Evolutionary conservation across 2,329 filamentous ascomycete genomes (phyloP).

Genomic region (Ilyonectria sp.): DNA sequence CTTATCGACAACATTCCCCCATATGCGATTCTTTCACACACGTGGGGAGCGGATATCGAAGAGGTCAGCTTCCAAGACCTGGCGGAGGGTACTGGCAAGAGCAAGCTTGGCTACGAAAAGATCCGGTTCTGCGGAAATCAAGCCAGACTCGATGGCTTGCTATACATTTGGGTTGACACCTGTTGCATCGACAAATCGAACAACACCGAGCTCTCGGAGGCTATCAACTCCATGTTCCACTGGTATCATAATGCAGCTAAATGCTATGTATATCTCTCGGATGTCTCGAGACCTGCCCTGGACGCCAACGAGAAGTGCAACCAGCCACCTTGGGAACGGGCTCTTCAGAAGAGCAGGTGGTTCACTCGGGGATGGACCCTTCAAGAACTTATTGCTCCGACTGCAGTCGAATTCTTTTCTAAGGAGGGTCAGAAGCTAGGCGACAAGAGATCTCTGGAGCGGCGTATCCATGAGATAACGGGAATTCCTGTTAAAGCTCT

Average conservation of each 20-base stretch:
- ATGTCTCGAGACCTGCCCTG: too few relatives aligned
- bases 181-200: constrained; percentile 40
- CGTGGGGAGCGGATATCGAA: constrained; percentile 35
- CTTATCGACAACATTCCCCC: constrained; percentile 9
- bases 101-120: constrained; percentile 31
- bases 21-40: constrained; percentile 45
- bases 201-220: constrained; percentile 25
- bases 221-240: constrained; percentile 10
- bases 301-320: too few relatives aligned
- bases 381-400: too few relatives aligned
- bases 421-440: too few relatives aligned
- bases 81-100: constrained; percentile 5
- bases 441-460: too few relatives aligned
- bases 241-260: constrained; percentile 35
- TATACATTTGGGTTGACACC: constrained; percentile 40
- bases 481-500: too few relatives aligned
- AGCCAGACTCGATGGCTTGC: constrained; percentile 16
- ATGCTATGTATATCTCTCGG: constrained; percentile 39
- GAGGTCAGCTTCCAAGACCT: constrained; percentile 38
- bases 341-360: too few relatives aligned
- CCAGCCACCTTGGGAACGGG: too few relatives aligned
- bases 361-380: too few relatives aligned
- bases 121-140: constrained; percentile 29
- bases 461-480: too few relatives aligned
- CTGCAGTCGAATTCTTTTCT: too few relatives aligned